Percentiles rank a stretch among this genome's conserved stretches.
phyloP scores from a whole-genome alignment of 2,329 filamentous ascomycete genomes.

The Fusarium tanahbumbuense region DNA sequence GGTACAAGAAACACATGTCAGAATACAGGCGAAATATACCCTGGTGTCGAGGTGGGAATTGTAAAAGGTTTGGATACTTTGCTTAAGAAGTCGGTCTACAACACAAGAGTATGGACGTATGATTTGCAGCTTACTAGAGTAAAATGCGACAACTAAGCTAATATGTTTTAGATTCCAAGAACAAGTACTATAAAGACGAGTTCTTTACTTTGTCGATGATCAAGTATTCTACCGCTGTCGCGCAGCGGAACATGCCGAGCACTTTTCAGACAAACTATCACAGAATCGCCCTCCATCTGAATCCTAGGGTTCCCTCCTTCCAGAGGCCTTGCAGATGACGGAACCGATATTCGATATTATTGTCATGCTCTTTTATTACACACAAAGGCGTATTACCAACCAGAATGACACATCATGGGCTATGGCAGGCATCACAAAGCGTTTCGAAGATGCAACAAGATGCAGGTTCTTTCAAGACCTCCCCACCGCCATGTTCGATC shows the following conservation, averaged over 20 bases:
- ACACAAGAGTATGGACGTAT: conserved; percentile 26
- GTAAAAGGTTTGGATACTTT: background rate
- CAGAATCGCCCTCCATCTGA: background rate
- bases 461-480: conserved; percentile 10
- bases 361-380: conserved; percentile 2
- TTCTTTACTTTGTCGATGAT: conserved; percentile 8
- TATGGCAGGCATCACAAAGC: conserved; percentile 7
- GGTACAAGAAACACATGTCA: background rate
- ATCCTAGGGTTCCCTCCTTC: background rate
- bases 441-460: background rate
- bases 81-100: background rate
- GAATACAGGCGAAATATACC: background rate
- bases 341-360: background rate
- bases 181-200: background rate
- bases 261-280: background rate
- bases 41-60: conserved; percentile 5
- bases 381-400: background rate
- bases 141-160: background rate
- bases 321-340: background rate
- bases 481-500: conserved; percentile 3
- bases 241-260: background rate
- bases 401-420: conserved; percentile 9
- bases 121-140: rapidly evolving
- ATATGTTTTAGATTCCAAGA: conserved; percentile 15
- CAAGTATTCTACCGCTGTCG: conserved; percentile 20